phyloP scores from a whole-genome alignment of 164 flowering plant genomes.

The Chimonanthus salicifolius region DNA sequence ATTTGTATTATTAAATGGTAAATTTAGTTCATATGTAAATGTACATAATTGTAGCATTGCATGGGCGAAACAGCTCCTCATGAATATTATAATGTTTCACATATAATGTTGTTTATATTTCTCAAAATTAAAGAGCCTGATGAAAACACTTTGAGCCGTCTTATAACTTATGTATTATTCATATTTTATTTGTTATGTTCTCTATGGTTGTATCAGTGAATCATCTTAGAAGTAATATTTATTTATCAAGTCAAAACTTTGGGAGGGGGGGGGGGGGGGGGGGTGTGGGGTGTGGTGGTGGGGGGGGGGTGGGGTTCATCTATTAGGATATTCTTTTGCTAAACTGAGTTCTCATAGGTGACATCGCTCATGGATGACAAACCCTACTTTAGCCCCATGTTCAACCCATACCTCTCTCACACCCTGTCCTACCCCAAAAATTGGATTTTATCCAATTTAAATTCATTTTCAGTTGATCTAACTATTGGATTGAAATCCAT shows the following conservation, averaged over 20 bases:
- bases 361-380: too few relatives aligned
- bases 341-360: neutral
- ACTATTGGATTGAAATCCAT: too few relatives aligned
- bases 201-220: neutral
- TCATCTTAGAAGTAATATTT: neutral
- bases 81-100: neutral
- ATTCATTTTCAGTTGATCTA: too few relatives aligned
- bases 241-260: neutral
- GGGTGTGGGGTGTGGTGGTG: too few relatives aligned
- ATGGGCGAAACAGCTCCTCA: neutral
- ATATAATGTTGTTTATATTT: neutral
- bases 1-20: neutral
- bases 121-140: neutral
- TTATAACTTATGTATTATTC: neutral
- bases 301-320: neutral
- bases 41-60: neutral
- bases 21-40: neutral
- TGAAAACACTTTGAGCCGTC: neutral
- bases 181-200: too few relatives aligned
- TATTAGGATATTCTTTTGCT: neutral
- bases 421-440: too few relatives aligned
- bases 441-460: too few relatives aligned
- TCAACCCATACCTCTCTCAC: too few relatives aligned
- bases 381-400: too few relatives aligned
- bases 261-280: neutral